These are phyloP conservation scores for Morella rubra DNA, from an alignment of 306 rosid species.

Conservation along the genomic window DNA sequence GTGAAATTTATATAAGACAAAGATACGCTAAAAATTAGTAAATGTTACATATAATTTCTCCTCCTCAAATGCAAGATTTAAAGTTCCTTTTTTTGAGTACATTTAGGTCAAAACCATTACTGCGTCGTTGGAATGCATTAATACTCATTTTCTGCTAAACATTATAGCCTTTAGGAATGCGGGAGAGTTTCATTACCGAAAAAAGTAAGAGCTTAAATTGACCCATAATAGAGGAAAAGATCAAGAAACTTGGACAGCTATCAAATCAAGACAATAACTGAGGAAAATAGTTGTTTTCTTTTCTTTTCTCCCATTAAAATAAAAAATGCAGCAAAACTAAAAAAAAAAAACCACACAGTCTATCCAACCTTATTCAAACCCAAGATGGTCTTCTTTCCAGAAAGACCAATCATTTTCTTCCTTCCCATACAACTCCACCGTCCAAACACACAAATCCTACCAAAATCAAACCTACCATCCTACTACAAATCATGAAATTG, in stretches of 20 bases:
- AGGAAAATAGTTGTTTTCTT: conserved; percentile 3
- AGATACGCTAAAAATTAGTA: too few relatives aligned
- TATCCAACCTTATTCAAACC: conserved; percentile 24
- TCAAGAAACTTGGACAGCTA: too few relatives aligned
- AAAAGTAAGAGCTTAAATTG: too few relatives aligned
- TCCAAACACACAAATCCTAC: conserved; percentile 28
- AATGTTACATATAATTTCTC: too few relatives aligned
- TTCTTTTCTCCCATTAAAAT: background rate
- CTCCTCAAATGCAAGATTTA: too few relatives aligned
- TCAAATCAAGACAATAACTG: background rate
- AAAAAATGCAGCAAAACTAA: conserved; percentile 19
- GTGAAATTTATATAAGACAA: too few relatives aligned
- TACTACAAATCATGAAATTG: conserved; percentile 10
- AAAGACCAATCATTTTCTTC: conserved; percentile 32
- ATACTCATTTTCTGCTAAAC: too few relatives aligned
- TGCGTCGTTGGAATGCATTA: too few relatives aligned
- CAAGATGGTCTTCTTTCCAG: conserved; percentile 34
- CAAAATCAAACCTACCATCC: conserved; percentile 27
- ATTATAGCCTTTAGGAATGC: too few relatives aligned
- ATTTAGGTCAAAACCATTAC: too few relatives aligned
- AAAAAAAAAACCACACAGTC: conserved; percentile 23
- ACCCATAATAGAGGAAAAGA: background rate
- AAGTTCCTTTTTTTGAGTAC: too few relatives aligned
- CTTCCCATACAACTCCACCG: conserved; percentile 6
- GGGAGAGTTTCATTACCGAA: background rate